Conservation (phyloP, 1,284 basidiomycete species). For the Sanghuangporus weigelae region DNA sequence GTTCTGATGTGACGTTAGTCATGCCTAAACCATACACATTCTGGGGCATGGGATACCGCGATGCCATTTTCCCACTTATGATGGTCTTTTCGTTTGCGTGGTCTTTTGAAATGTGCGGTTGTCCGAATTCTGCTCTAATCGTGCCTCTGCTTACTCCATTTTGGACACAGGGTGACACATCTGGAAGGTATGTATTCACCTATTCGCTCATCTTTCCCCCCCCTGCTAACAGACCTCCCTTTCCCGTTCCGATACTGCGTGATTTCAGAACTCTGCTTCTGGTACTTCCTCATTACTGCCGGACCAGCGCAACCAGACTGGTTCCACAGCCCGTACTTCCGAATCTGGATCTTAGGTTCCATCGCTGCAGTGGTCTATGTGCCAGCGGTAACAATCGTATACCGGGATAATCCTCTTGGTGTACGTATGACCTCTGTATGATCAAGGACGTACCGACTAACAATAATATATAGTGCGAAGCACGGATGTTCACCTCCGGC, state of each 20-base stretch:
- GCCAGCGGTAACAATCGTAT: slow-evolving; percentile 61
- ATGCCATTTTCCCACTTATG: slow-evolving; percentile 56
- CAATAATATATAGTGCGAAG: slow-evolving; percentile 47
- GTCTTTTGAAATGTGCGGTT: slow-evolving; percentile 65
- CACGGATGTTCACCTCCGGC: slow-evolving; percentile 61
- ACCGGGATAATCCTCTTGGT: slow-evolving; percentile 49
- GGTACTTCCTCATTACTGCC: slow-evolving; percentile 71
- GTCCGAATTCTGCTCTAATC: neutral
- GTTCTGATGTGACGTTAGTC: slow-evolving; percentile 35
- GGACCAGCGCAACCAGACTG: slow-evolving; percentile 58
- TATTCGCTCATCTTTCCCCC: neutral
- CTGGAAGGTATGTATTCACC: slow-evolving; percentile 51
- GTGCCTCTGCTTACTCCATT: neutral
- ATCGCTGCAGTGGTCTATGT: slow-evolving; percentile 55
- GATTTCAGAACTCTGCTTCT: slow-evolving; percentile 69
- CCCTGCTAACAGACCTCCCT: neutral
- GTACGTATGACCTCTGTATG: slow-evolving; percentile 32
- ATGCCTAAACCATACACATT: slow-evolving; percentile 54
- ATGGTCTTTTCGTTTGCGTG: slow-evolving; percentile 59
- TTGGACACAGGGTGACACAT: slow-evolving; percentile 58
- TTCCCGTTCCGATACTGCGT: neutral
- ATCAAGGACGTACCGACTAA: neutral
- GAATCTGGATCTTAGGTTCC: slow-evolving; percentile 61
- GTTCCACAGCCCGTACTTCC: slow-evolving; percentile 72
- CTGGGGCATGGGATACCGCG: slow-evolving; percentile 45